These are phyloP conservation scores for Piper longum DNA, from an alignment of 164 flowering plant species.

Conservation along the genomic window DNA sequence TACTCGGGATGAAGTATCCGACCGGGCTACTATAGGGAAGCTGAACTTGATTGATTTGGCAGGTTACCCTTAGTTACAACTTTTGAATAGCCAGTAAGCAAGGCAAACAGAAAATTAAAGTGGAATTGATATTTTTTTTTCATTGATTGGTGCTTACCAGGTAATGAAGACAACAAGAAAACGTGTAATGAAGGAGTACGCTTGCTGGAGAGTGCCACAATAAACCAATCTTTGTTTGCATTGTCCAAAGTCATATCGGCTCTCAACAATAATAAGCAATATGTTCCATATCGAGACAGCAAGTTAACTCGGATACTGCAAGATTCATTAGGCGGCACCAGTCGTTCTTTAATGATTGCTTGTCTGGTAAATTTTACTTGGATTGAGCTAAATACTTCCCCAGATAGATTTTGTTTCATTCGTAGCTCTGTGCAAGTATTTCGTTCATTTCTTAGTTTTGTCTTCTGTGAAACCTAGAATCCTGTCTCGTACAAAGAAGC, in stretches of 20 bases:
- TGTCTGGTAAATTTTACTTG: slow-evolving; percentile 48
- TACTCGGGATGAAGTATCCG: slow-evolving; percentile 27
- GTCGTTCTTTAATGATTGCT: slow-evolving; percentile 77
- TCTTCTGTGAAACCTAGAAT: slow-evolving; percentile 27
- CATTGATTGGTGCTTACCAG: slow-evolving; percentile 17
- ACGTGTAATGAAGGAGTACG: slow-evolving; percentile 80
- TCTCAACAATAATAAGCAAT: slow-evolving; percentile 53
- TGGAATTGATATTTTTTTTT: not conserved
- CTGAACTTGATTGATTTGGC: slow-evolving; percentile 91
- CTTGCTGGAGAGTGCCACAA: slow-evolving; percentile 83
- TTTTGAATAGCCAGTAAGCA: not conserved
- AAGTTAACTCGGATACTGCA: slow-evolving; percentile 89
- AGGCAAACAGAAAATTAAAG: too few species aligned
- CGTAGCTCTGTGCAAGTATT: too few species aligned
- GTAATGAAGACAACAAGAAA: slow-evolving; percentile 87
- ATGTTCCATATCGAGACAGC: slow-evolving; percentile 87
- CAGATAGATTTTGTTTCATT: too few species aligned
- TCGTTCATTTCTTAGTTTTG: not conserved
- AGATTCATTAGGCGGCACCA: slow-evolving; percentile 89
- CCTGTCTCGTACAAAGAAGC: slow-evolving; percentile 91
- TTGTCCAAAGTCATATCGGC: slow-evolving; percentile 91
- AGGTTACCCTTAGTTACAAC: slow-evolving; percentile 24
- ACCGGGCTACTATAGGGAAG: slow-evolving; percentile 40
- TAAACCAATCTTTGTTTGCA: slow-evolving; percentile 85
- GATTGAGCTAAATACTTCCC: too few species aligned